Evolutionary conservation across 352 stramenopile genomes (phyloP), one percentile per base, ranked within the genome.

Genomic region (Globisporangium lucens): DNA sequence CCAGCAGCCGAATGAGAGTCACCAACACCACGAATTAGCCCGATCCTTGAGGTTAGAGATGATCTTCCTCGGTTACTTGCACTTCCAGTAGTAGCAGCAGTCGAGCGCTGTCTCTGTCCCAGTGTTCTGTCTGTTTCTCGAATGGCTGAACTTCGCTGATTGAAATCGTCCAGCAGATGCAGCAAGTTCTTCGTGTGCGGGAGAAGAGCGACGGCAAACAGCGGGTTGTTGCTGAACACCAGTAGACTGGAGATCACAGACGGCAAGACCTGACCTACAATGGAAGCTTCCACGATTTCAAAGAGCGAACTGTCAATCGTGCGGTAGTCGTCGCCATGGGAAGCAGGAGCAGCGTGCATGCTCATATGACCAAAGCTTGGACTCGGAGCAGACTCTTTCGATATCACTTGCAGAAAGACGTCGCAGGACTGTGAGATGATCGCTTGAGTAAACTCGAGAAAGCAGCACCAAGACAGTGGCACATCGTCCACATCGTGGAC

Each of bases 231-330:
- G 46, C 66, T 82, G 47, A 93, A 93, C 33, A 87, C 72, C 27
- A 91, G 75, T 49, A 94, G 46, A 35, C 76, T 81, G 2, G 86
- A 75, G 33, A 83, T 52, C 17, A 93, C 51, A 1, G 82, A 69
- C 17, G 86, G 82, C 15, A 94, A 46, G 27, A 93, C 61, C 22
- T 80, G 72, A 5, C 77, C 80, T 33, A 92, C 76, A 2, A 93
- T 56, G 2, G 82, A 91, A 12, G 67, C 24, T 38, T 84, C 76
- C 0, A 86, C 56, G 1, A 70, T 35, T 5, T 69, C 71, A 10
- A 80, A 49, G 6, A 83, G 56, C 33, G 46, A 62, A 0, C 8
- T 15, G 15, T 66, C 29, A 43, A 68, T 49, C 7, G 22, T 5
- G 13, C 0, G 20, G 13, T 55, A 8, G 12, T 41, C 35, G 4